Evolutionary conservation across 345 rosid genomes (phyloP).

Genomic region (Sisymbrium altissimum): DNA sequence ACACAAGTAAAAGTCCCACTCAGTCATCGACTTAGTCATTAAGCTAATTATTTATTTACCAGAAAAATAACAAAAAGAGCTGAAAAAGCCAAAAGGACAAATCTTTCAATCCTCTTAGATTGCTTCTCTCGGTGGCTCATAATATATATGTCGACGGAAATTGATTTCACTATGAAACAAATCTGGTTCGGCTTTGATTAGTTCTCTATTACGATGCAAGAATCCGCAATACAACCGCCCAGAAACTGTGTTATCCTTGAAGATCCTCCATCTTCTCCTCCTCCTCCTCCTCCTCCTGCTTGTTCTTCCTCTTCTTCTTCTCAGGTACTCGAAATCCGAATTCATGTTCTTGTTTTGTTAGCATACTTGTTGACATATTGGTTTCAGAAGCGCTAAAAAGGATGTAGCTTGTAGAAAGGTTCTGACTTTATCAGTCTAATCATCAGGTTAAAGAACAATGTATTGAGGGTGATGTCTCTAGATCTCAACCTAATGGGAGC

Average conservation of each 20-base stretch:
- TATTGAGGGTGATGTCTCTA: slow-evolving; percentile 37
- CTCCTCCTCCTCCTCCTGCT: not conserved
- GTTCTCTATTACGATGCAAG: slow-evolving; percentile 22
- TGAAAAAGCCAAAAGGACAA: not conserved
- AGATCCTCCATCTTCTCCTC: not conserved
- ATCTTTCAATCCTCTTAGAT: not conserved
- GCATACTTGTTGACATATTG: no score
- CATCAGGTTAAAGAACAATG: slow-evolving; percentile 35
- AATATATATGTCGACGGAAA: not conserved
- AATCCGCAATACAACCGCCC: not conserved
- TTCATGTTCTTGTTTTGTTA: no score
- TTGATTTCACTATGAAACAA: not conserved
- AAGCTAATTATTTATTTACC: not conserved
- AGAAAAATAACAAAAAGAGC: not conserved
- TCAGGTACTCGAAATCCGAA: slow-evolving; percentile 16
- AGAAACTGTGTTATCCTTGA: not conserved
- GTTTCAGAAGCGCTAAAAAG: not conserved
- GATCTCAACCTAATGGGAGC: slow-evolving; percentile 48
- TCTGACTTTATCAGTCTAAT: not conserved
- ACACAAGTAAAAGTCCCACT: not conserved
- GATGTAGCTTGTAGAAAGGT: not conserved
- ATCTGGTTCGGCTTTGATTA: not conserved
- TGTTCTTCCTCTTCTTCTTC: not conserved
- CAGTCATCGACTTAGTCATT: not conserved
- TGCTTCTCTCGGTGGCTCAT: slow-evolving; percentile 3